These are phyloP conservation scores for Phytophthora sp. DNA, from an alignment of 352 stramenopile species.

Conservation along the genomic window DNA sequence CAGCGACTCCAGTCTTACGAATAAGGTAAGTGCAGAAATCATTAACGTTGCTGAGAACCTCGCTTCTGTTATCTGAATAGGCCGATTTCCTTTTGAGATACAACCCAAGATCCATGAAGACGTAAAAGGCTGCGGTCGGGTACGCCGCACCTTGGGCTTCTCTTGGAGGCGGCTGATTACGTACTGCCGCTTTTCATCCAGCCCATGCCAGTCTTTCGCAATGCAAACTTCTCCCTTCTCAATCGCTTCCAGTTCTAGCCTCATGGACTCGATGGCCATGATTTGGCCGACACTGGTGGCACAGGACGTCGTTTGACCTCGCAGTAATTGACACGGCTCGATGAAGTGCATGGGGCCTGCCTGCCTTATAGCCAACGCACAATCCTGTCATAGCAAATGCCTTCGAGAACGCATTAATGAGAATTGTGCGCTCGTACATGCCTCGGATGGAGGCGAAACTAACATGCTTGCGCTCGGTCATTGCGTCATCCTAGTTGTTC, in stretches of 20 bases:
- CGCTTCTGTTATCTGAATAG: slow-evolving; percentile 28
- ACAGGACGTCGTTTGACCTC: slow-evolving; percentile 96
- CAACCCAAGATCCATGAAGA: slow-evolving; percentile 91
- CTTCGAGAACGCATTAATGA: slow-evolving; percentile 98
- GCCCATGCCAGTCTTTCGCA: slow-evolving; percentile 39
- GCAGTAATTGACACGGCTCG: slow-evolving; percentile 90
- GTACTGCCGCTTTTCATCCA: slow-evolving; percentile 91
- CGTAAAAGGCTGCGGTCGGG: slow-evolving; percentile 95
- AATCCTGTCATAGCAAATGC: slow-evolving; percentile 96
- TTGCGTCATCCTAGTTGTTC: slow-evolving; percentile 88
- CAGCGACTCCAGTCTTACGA: slow-evolving; percentile 87
- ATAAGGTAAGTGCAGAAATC: slow-evolving; percentile 94
- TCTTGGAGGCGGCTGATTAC: slow-evolving; percentile 77
- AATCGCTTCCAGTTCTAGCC: slow-evolving; percentile 73
- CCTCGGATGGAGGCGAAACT: slow-evolving; percentile 72
- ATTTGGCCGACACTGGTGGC: slow-evolving; percentile 93
- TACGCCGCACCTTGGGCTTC: slow-evolving; percentile 86
- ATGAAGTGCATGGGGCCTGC: slow-evolving; percentile 72
- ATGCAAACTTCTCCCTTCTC: slow-evolving; percentile 50
- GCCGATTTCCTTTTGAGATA: slow-evolving; percentile 68
- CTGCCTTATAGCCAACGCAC: slow-evolving; percentile 93
- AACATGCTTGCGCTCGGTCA: slow-evolving; percentile 52
- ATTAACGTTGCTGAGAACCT: slow-evolving; percentile 48
- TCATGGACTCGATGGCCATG: slow-evolving; percentile 89
- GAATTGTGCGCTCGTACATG: slow-evolving; percentile 92